Conservation (phyloP, 2,329 filamentous ascomycete genomes). For the Aspergillus sp. region DNA sequence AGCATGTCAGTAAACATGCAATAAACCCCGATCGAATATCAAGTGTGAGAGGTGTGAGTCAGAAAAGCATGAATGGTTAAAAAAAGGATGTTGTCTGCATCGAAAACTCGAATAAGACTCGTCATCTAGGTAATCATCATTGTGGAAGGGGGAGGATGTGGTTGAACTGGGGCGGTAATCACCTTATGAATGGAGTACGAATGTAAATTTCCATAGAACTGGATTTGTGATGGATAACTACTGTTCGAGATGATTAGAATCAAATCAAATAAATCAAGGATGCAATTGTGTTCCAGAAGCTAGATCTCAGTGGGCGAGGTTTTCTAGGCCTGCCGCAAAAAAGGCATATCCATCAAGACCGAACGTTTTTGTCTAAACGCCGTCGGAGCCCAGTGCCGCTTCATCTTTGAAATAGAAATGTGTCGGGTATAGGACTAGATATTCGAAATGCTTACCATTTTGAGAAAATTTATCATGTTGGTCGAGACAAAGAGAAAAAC, state of each 20-base stretch:
- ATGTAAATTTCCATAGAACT: too few relatives aligned
- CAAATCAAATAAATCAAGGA: slow-evolving; percentile 19
- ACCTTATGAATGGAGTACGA: slow-evolving; percentile 7
- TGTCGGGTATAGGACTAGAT: slow-evolving; percentile 1
- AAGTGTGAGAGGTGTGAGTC: slow-evolving; percentile 24
- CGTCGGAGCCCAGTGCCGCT: slow-evolving; percentile 95
- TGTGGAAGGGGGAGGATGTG: slow-evolving; percentile 11
- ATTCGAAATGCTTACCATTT: slow-evolving; percentile 19
- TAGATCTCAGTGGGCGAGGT: slow-evolving; percentile 89
- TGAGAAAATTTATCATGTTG: neutral
- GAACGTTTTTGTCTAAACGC: slow-evolving; percentile 44
- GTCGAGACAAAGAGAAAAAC: too few relatives aligned
- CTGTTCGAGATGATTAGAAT: slow-evolving; percentile 22
- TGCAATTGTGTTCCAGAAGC: slow-evolving; percentile 13
- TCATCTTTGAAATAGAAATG: slow-evolving; percentile 30
- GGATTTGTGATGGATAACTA: neutral
- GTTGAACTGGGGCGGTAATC: slow-evolving; percentile 1
- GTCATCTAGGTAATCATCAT: slow-evolving; percentile 58
- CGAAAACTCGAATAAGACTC: slow-evolving; percentile 61
- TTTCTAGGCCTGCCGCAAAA: slow-evolving; percentile 98
- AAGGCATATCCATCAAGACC: slow-evolving; percentile 78
- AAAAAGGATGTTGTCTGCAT: slow-evolving; percentile 53
- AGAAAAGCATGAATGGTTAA: slow-evolving; percentile 59
- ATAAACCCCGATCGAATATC: slow-evolving; percentile 3
- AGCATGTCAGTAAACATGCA: slow-evolving; percentile 12